Base-by-base conservation (phyloP, 257 asterid genomes). In the Primulina huaijiensis region DNA sequence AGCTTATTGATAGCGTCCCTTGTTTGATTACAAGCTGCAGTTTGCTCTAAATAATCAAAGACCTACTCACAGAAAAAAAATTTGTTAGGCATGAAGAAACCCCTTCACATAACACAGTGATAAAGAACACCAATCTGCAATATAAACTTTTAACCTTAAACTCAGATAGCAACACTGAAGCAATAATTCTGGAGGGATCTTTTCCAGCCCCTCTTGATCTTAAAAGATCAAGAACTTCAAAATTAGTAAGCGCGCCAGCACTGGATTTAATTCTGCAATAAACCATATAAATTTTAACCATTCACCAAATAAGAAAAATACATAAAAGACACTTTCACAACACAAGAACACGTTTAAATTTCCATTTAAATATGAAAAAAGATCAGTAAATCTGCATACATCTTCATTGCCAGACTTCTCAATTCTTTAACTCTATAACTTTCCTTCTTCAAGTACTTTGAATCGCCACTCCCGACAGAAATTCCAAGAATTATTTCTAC, bases 151-250 rank as follows among this genome's bases (percentile, higher is more conserved):
- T 16, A 53, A 90, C 98, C 96, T 90, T 89, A 83, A 83, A 89
- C 79, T 93, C 97, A 38, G 89, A 86, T 34, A 82, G 84, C 0
- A 86, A 74, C 2, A 92, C 77, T 1, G 92, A 71, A 57, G 87
- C 86, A 65, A 87, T 79, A 70, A 80, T 80, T 19, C 94, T 87
- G 2, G 95, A 80, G 61, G 86, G 86, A 76, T 90, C 96, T 68
- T 73, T 88, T 40, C 90, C 94, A 66, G 96, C 95, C 4, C 93
- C 98, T 84, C 95, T 79, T 3, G 94, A 85, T 80, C 88, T 77
- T 74, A 92, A 79, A 53, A 83, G 86, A 66, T 86, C 87, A 52
- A 90, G 98, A 68, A 90, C 89, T 79, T 90, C 96, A 64, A 82
- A 88, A 72, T 92, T 88, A 57, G 95, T 81, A 30, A 90, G 91